These are phyloP conservation scores for Globisporangium barbulae DNA, from an alignment of 352 stramenopile genomes.

Conservation along the genomic window DNA sequence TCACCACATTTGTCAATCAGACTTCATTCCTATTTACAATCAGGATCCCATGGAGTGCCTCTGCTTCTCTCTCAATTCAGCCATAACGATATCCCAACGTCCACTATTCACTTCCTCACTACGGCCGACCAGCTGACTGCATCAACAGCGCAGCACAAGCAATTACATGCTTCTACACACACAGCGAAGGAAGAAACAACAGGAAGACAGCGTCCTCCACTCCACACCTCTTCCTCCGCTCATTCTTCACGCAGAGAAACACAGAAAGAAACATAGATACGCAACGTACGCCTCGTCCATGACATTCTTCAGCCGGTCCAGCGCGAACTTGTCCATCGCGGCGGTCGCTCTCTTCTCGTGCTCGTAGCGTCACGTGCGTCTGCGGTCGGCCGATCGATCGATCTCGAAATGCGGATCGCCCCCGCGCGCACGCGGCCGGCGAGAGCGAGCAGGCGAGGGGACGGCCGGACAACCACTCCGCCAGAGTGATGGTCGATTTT, in stretches of 20 bases:
- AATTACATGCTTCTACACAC: too few relatives aligned
- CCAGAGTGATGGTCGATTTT: not conserved
- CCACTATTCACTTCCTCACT: too few relatives aligned
- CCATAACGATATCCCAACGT: too few relatives aligned
- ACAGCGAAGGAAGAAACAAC: not conserved
- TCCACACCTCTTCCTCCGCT: not conserved
- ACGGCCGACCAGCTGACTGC: too few relatives aligned
- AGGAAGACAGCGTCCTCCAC: not conserved
- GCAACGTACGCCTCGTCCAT: slow-evolving; percentile 85
- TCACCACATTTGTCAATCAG: not conserved
- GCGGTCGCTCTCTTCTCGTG: slow-evolving; percentile 2
- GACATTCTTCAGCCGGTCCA: slow-evolving; percentile 86
- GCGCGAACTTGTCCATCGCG: slow-evolving; percentile 78
- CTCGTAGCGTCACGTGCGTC: not conserved
- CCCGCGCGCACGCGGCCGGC: not conserved
- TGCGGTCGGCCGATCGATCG: not conserved
- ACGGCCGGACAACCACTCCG: not conserved
- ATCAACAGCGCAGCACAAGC: too few relatives aligned
- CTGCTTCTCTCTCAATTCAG: too few relatives aligned
- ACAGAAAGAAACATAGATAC: not conserved
- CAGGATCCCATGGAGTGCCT: too few relatives aligned
- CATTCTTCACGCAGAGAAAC: not conserved
- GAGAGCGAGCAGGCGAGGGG: not conserved
- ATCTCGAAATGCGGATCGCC: slow-evolving; percentile 11
- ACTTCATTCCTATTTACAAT: not conserved